phyloP scores from a whole-genome alignment of 1,284 basidiomycete genomes.

The Inonotus obliquus region DNA sequence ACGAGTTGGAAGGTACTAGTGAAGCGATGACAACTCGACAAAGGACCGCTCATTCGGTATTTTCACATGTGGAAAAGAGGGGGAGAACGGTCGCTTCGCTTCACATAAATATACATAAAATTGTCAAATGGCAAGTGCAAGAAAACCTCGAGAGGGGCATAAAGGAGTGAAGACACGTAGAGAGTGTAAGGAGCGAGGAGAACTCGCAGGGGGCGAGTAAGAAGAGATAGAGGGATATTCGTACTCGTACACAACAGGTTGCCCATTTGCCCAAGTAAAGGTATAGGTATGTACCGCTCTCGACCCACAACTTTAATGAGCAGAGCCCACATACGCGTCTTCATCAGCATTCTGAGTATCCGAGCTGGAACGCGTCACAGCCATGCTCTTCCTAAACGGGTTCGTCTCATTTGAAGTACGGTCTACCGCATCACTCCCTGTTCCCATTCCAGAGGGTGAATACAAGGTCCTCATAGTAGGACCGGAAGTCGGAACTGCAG shows the following conservation, averaged over 20 bases:
- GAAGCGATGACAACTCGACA: background rate
- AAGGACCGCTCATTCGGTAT: no score
- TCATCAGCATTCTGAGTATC: conserved; percentile 31
- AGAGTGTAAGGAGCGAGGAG: background rate
- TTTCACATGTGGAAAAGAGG: background rate
- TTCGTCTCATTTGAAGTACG: conserved; percentile 16
- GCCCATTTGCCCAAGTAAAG: background rate
- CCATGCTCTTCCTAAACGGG: conserved; percentile 32
- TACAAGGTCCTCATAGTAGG: conserved; percentile 34
- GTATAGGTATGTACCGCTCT: background rate
- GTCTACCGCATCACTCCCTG: background rate
- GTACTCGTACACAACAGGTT: background rate
- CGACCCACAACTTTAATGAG: background rate
- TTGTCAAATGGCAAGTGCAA: background rate
- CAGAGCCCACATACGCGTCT: conserved; percentile 25
- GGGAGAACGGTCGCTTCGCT: background rate
- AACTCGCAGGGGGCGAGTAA: background rate
- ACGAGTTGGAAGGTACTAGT: background rate
- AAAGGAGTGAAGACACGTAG: background rate
- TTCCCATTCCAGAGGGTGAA: conserved; percentile 23
- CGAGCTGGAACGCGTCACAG: conserved; percentile 19
- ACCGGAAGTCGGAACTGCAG: conserved; percentile 18
- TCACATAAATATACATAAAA: conserved; percentile 5
- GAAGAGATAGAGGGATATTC: background rate
- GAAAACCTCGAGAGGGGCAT: background rate